Percentiles rank a stretch among this genome's conserved stretches.
Evolutionary conservation across 2,329 filamentous ascomycete species (phyloP).

Genomic region (Grosmannia clavigera): DNA sequence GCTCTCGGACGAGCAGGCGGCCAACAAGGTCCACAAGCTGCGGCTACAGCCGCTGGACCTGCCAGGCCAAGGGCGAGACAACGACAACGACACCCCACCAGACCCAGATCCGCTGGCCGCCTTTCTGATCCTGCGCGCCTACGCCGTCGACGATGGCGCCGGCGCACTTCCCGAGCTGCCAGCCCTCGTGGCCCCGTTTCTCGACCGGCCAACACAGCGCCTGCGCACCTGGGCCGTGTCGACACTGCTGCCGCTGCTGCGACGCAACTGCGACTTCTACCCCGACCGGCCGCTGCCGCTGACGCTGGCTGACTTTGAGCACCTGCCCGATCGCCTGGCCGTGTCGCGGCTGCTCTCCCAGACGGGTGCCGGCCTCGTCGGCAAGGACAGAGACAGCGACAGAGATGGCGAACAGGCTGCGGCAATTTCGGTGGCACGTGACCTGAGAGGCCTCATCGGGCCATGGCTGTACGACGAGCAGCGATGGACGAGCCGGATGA

Average conservation of each 20-base stretch:
- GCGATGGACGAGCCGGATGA: slow-evolving; percentile 32
- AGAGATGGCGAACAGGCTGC: not conserved
- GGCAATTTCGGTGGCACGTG: slow-evolving; percentile 36
- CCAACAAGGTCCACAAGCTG: slow-evolving; percentile 51
- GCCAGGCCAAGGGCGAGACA: slow-evolving; percentile 21
- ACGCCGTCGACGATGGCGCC: slow-evolving; percentile 57
- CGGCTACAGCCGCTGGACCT: slow-evolving; percentile 43
- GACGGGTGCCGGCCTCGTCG: slow-evolving; percentile 28
- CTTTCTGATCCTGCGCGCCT: slow-evolving; percentile 57
- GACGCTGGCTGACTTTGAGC: slow-evolving; percentile 52
- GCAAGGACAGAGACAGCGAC: slow-evolving; percentile 7
- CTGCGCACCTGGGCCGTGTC: slow-evolving; percentile 59
- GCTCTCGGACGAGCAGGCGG: slow-evolving; percentile 50
- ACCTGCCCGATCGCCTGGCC: slow-evolving; percentile 44
- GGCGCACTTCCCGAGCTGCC: slow-evolving; percentile 60
- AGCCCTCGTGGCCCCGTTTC: slow-evolving; percentile 55
- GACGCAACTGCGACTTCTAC: slow-evolving; percentile 60
- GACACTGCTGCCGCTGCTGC: slow-evolving; percentile 53
- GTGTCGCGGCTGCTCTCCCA: slow-evolving; percentile 49
- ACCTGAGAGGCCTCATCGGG: slow-evolving; percentile 54
- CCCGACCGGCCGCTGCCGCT: slow-evolving; percentile 32
- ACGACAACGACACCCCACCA: not conserved
- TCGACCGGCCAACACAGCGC: slow-evolving; percentile 41
- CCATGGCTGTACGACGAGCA: slow-evolving; percentile 60
- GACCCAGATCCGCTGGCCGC: slow-evolving; percentile 23